Base-by-base conservation (phyloP, 1,284 basidiomycete species). In the Ceratobasidium sp. region DNA sequence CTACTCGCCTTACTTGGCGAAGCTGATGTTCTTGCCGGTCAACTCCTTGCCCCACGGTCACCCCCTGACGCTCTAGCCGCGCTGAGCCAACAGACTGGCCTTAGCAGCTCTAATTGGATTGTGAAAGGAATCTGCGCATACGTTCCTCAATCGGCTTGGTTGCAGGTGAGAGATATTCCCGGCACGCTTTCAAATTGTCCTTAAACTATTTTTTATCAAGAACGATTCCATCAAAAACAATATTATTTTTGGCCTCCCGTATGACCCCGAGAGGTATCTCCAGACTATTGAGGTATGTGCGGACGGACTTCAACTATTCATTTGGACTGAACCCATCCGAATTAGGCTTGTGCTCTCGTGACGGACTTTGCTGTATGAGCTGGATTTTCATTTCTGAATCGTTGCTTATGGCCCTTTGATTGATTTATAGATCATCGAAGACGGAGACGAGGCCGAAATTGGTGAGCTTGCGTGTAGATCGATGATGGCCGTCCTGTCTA, bases 151-250 rank as follows among this genome's bases (percentile, higher is more conserved):
- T 83, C 83, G 72, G 83, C 85, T 1, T 83, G 83, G 83, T 64
- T 78, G 8, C 71, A 73, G 59, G 71, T 73, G 14, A 29, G 41
- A 22, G 39, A 13, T 8, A 11, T 19, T n/a, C 13, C 16, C 6
- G 7, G 16, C 16, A 8, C 29, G 46, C 37, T 34, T 27, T 37
- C 9, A 39, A 53, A 11, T 39, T 34, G 22, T 22, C 22, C n/a
- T 27, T 46, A 34, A 59, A 9, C 37, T 22, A 53, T 76, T 86
- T 84, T 86, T 34, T 88, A 92, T 19, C 96, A 90, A 95, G 74
- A 98, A 98, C 80, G 95, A 94, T 0, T 94, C 92, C 3, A 95
- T 98, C 81, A 92, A 91, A 86, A 94, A 97, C 63, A 98, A 98
- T 78, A 97, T 98, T 77, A 82, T 98, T 27, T 98, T 98, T 82